Evolutionary conservation across 2,329 filamentous ascomycete genomes (phyloP), one percentile per base, ranked within the genome.

Genomic region (Paecilomyces variotii): DNA sequence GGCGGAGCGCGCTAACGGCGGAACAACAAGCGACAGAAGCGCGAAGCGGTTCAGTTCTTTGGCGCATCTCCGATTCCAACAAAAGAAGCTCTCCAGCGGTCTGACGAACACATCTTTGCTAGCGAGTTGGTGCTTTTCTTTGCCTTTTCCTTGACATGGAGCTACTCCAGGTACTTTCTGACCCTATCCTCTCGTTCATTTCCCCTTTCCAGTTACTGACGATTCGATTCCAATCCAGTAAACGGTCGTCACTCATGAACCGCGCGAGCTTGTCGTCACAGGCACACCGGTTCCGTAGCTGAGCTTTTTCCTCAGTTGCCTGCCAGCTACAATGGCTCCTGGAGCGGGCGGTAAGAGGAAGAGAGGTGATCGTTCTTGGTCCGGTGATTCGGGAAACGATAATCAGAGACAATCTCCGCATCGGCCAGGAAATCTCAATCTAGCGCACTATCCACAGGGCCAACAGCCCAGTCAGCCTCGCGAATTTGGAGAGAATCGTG

Each of bases 271-370:
- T 69, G 58, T 63, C 69, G 58, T 63, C 62, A 58, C 52, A 55
- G 65, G 61, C 66, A 62, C 59, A 66, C 59, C 61, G 53, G 62
- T 63, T 65, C 61, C 63, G 65, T 62, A 61, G 64, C 64, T 66
- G 63, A 68, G 62, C 58, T 62, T 67, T 58, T 64, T 19, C 19
- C 64, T 66, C 56, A 64, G 60, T 63, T 61, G 54, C 55, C 60
- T 61, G 39, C 55, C 65, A 52, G 66, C 66, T 64, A 69, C 62
- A 69, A 84, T 84, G 82, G 75, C 80, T 70, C 80, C 79, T 64
- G 72, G 71, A 63, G 72, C 72, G 57, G 73, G 74, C 63, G 74
- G 76, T 57, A 87, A 86, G 76, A 78, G 84, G 62, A 86, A 86
- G 76, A 71, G 77, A 68, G 69, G 67, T 57, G 77, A 79, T 57